phyloP scores from a whole-genome alignment of 2,329 filamentous ascomycete species.

The Penicillium aurantiogriseum region DNA sequence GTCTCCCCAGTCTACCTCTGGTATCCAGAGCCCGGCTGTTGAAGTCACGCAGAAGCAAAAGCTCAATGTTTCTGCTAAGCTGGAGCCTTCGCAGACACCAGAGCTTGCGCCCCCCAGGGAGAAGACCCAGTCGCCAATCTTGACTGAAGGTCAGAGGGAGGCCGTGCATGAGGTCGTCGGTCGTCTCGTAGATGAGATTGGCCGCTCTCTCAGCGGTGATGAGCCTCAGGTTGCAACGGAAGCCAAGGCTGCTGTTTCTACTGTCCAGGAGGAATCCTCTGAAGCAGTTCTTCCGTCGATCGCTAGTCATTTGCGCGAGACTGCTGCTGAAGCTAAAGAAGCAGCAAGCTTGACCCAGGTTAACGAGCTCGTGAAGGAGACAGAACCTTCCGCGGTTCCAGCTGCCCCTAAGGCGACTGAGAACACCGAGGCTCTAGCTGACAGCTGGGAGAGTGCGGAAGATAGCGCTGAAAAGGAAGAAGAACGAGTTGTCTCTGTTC shows the following conservation, averaged over 20 bases:
- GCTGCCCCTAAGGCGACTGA: conserved; percentile 59
- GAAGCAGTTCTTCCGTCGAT: conserved; percentile 36
- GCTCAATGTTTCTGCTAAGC: conserved; percentile 23
- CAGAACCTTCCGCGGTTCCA: conserved; percentile 47
- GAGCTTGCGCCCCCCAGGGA: conserved; percentile 16
- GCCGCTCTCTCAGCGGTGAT: conserved; percentile 51
- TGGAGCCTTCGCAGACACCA: conserved; percentile 15
- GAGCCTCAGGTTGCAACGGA: conserved; percentile 50
- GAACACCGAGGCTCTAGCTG: conserved; percentile 61
- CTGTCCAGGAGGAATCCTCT: conserved; percentile 37
- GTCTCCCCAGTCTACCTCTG: conserved; percentile 49
- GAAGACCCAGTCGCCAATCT: conserved; percentile 24
- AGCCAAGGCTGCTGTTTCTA: conserved; percentile 40
- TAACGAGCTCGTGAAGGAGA: conserved; percentile 54
- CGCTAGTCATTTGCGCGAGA: conserved; percentile 37
- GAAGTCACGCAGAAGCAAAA: conserved; percentile 27
- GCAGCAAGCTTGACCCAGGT: conserved; percentile 56
- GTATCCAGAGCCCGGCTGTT: conserved; percentile 43
- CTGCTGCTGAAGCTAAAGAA: conserved; percentile 45
- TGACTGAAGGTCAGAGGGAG: conserved; percentile 51
- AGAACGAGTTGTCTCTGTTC: conserved; percentile 69
- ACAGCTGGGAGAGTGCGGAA: conserved; percentile 89
- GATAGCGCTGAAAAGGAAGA: conserved; percentile 65
- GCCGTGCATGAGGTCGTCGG: conserved; percentile 69
- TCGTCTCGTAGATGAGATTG: conserved; percentile 61